Base-by-base conservation (phyloP, 2,329 filamentous ascomycete genomes). In the Colletotrichum sp. region DNA sequence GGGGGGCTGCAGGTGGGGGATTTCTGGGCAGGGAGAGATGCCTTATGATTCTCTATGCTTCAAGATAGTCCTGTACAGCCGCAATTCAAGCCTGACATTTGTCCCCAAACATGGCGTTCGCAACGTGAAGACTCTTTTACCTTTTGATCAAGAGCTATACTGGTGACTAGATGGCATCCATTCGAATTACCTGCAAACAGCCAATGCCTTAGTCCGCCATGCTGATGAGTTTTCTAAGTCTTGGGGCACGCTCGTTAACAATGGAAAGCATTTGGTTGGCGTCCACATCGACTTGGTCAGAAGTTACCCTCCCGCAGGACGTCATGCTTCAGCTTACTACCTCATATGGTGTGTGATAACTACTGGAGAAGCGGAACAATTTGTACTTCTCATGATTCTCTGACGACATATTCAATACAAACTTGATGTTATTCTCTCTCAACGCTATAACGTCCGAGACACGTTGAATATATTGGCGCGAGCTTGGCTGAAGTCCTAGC, bases 71-170 rank as follows among this genome's bases (percentile, higher is more conserved):
- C 79, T 83, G 79, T 79, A 80, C 82, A 84, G 79, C 80, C n/a
- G 61, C 80, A 85, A 85, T 83, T 80, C 82, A 85, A 84, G 76
- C 80, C 79, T 79, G 82, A 77, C 81, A 77, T 81, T 80, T 79
- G 79, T 79, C 77, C 78, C 79, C 79, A 77, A 39, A 39, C 52
- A 28, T 64, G 10, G 7, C 13, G 18, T 15, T 26, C 6, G 8
- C 24, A 16, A n/a, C 43, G n/a, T 21, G 43, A 52, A 48, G 39
- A 48, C 55, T 60, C 5, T 10, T 6, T 18, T 6, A 28, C 5
- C 39, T 12, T 48, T 48, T 12, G 9, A 48, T 7, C 9, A 12
- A 12, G 18, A n/a, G 39, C 18, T 48, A 12, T 48, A 21, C 18
- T 43, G 36, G 36, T 43, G 5, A 18, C 16, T 43, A 10, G 16